These are phyloP conservation scores for Cladosporium sp. DNA, from an alignment of 2,329 filamentous ascomycete species.

Conservation along the genomic window DNA sequence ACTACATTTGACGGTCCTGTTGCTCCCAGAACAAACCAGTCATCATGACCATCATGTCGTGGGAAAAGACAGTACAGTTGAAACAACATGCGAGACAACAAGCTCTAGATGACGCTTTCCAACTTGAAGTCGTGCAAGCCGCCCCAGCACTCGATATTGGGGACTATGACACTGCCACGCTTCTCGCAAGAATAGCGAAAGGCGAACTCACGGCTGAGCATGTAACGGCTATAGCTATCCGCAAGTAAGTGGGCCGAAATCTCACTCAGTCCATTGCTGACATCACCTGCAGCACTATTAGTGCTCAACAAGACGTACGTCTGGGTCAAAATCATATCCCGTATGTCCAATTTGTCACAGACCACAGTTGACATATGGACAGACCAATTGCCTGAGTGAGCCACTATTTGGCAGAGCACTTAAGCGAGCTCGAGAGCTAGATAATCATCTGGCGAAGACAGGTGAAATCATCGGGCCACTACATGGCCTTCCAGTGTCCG, in stretches of 20 bases:
- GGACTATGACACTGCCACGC: not conserved
- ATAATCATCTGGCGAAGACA: slow-evolving; percentile 46
- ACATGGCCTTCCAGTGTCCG: slow-evolving; percentile 38
- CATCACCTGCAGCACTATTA: not conserved
- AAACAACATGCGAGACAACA: not conserved
- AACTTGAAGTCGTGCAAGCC: too few species aligned
- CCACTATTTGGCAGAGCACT: slow-evolving; percentile 55
- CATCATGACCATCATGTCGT: not conserved
- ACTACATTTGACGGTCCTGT: too few species aligned
- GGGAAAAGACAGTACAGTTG: not conserved
- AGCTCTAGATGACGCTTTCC: not conserved
- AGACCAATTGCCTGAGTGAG: slow-evolving; percentile 30
- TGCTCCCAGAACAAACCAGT: too few species aligned
- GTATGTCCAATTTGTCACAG: not conserved
- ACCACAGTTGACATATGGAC: too few species aligned
- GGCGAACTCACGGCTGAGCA: not conserved
- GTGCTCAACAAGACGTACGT: not conserved
- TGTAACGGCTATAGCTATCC: not conserved
- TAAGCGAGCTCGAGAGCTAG: slow-evolving; percentile 44
- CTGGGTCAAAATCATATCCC: too few species aligned
- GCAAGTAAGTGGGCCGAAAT: not conserved
- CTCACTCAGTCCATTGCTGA: not conserved
- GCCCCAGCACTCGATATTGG: not conserved
- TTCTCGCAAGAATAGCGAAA: not conserved
- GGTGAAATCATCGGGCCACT: slow-evolving; percentile 35